Evolutionary conservation across 2,329 filamentous ascomycete genomes (phyloP), one percentile per base, ranked within the genome.

Genomic region (Reticulascus tulasneorum): DNA sequence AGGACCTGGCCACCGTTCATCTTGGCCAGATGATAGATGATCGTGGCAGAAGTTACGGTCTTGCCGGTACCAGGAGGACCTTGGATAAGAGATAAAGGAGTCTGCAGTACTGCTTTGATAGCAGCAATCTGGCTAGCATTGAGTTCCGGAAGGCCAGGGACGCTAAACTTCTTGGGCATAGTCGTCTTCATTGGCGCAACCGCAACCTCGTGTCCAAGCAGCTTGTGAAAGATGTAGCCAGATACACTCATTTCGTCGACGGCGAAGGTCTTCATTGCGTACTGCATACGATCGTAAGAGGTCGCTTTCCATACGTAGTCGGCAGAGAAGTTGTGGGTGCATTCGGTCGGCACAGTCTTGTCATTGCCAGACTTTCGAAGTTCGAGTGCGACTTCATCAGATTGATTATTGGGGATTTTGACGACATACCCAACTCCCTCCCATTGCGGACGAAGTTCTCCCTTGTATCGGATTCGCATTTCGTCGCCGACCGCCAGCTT

Each of bases 251-350:
- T 86, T 62, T 98, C 93, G 51, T 98, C 91, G 28, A 97, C 82
- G 6, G 93, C 93, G 58, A 98, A 98, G 0, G 88, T 97, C 73
- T 96, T 97, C 91, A 98, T 97, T 36, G 93, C 94, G 48, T 90
- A 80, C 62, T 98, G 93, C 93, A 98, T 98, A 46, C 93, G 90
- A 56, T 98, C 93, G 58, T 98, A 98, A 0, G 91, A 97, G 1
- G 94, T 98, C 11, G 94, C 93, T 60, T 98, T 98, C 93, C 93
- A 98, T 37, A 98, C 93, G 55, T 98, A 98, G 60, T 98, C 93
- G 47, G 91, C 93, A 12, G 89, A 95, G 64, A 98, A 98, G 62
- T 96, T 95, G 64, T 94, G 88, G 1, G 91, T 95, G 62, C 91
- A 93, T 54, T 98, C 91, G 1, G 88, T 95, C 1, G 93, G 93